Percentiles rank a stretch among this genome's conserved stretches.
These are phyloP conservation scores for Mycogone perniciosa DNA, from an alignment of 2,329 filamentous ascomycete species.

Conservation along the genomic window DNA sequence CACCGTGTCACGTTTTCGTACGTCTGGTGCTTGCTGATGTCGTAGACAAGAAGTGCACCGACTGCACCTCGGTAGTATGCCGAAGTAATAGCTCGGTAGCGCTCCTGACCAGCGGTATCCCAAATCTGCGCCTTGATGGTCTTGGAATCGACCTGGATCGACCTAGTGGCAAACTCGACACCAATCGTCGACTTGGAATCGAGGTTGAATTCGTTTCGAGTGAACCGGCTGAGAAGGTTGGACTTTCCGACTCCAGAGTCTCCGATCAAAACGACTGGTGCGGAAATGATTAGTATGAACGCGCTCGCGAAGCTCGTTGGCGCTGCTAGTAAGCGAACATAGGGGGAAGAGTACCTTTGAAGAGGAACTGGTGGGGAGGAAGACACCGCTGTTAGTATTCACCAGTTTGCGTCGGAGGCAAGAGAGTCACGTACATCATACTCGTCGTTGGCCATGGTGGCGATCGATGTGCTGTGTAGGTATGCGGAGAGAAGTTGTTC, in stretches of 20 bases:
- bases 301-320: constrained; percentile 13
- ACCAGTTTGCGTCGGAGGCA: constrained; percentile 14
- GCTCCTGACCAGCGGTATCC: constrained; percentile 98
- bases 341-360: constrained; percentile 70
- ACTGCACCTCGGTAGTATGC: constrained; percentile 98
- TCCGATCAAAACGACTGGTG: constrained; percentile 90
- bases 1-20: constrained; percentile 99
- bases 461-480: constrained; percentile 17
- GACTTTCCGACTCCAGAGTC: constrained; percentile 99
- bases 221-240: constrained; percentile 98
- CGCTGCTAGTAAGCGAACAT: constrained; percentile 11
- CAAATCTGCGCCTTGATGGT: constrained; percentile 99
- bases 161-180: constrained; percentile 97
- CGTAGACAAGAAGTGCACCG: constrained; percentile 94
- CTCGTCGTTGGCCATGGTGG: constrained; percentile 97
- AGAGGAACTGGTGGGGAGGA: constrained; percentile 69
- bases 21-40: constrained; percentile 99
- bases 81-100: constrained; percentile 97
- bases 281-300: constrained; percentile 25
- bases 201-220: constrained; percentile 98
- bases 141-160: constrained; percentile 98
- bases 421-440: constrained; percentile 75
- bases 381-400: constrained; percentile 26
- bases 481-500: constrained; percentile 4
- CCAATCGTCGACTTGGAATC: constrained; percentile 99